These are phyloP conservation scores for Erodium texanum DNA, from an alignment of 441 rosid genomes.

Conservation along the genomic window DNA sequence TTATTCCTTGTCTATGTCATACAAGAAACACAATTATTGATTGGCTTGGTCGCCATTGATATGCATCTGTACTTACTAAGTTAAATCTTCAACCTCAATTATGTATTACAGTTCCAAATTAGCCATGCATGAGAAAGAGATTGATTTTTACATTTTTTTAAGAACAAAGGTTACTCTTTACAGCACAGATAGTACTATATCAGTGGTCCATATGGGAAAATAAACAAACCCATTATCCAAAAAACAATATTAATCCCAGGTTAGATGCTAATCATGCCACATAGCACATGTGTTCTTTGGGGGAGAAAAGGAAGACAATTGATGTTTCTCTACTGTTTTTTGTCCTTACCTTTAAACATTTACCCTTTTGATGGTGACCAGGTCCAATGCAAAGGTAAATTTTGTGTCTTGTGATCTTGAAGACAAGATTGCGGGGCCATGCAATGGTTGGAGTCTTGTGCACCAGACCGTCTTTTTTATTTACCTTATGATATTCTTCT, in stretches of 20 bases:
- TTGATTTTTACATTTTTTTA: no score
- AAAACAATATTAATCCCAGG: background rate
- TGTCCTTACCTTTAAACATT: background rate
- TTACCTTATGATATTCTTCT: background rate
- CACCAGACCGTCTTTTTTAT: background rate
- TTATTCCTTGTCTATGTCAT: background rate
- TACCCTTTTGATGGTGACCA: background rate
- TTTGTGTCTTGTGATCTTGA: background rate
- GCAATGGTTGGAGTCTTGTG: background rate
- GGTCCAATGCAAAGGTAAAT: background rate
- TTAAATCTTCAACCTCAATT: background rate
- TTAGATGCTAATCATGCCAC: background rate
- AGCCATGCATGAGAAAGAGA: background rate
- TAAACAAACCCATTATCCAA: background rate
- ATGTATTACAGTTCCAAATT: background rate
- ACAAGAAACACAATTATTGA: background rate
- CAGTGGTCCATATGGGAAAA: background rate
- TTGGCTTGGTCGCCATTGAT: background rate
- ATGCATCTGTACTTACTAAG: background rate
- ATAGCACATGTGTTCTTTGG: background rate
- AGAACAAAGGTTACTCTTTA: background rate
- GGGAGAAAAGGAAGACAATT: background rate
- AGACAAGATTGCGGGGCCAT: background rate
- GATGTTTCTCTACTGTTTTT: background rate
- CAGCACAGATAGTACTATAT: background rate